Conservation (phyloP, 345 rosid genomes). For the Gossypium thurberi region DNA sequence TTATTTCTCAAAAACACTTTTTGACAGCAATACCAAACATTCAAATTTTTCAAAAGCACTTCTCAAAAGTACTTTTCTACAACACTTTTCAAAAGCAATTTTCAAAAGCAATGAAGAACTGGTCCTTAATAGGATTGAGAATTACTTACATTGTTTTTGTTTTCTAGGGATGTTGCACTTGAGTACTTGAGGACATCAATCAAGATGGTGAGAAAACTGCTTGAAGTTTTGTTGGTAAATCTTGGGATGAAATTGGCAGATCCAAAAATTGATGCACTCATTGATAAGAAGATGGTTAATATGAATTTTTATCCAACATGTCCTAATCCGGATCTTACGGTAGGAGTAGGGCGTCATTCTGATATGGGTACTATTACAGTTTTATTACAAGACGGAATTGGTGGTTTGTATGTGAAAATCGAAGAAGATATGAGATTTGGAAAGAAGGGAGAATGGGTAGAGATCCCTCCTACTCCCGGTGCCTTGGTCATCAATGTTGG, state of each 20-base stretch:
- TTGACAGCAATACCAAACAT: too few species aligned
- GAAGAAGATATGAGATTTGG: conserved; percentile 6
- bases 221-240: conserved; percentile 33
- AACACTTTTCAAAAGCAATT: too few species aligned
- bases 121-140: too few species aligned
- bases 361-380: conserved; percentile 52
- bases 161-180: conserved; percentile 38
- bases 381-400: conserved; percentile 51
- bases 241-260: conserved; percentile 36
- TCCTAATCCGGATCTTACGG: conserved; percentile 48
- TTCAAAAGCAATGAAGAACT: too few species aligned
- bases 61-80: too few species aligned
- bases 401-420: conserved; percentile 52
- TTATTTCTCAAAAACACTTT: too few species aligned
- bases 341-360: conserved; percentile 58
- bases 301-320: conserved; percentile 60
- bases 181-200: conserved; percentile 37
- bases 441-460: conserved; percentile 28
- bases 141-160: too few species aligned
- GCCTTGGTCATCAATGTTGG: conserved; percentile 46
- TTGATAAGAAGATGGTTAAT: conserved; percentile 41
- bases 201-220: conserved; percentile 33
- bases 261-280: conserved; percentile 27
- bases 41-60: too few species aligned
- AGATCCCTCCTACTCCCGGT: conserved; percentile 31